Conservation (phyloP, 108 stramenopile species). For the Conticribra guillardii region DNA sequence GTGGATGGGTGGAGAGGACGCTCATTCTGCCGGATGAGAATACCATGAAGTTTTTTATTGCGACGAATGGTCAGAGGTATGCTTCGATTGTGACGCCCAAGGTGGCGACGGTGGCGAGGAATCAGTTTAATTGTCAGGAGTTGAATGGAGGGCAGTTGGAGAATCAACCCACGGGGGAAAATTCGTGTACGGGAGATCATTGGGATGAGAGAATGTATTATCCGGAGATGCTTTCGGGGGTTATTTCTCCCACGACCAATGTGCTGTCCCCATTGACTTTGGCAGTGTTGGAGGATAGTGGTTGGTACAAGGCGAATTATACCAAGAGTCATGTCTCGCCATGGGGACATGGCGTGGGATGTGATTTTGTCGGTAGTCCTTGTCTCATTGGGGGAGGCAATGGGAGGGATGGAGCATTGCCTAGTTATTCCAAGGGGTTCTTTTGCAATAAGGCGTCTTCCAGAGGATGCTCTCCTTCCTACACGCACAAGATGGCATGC, state of each 20-base stretch:
- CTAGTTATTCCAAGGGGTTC: constrained; percentile 67
- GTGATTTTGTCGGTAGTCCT: constrained; percentile 72
- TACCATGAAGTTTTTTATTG: constrained; percentile 77
- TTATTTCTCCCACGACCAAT: constrained; percentile 79
- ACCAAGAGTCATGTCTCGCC: constrained; percentile 41
- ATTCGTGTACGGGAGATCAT: constrained; percentile 86
- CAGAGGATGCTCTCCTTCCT: constrained; percentile 71
- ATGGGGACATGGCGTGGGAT: constrained; percentile 78
- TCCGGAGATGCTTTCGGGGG: constrained; percentile 67
- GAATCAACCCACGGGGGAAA: constrained; percentile 81
- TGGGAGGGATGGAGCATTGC: constrained; percentile 49
- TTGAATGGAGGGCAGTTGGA: constrained; percentile 69
- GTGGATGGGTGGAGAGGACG: constrained; percentile 72
- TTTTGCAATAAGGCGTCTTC: constrained; percentile 67
- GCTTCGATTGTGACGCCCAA: constrained; percentile 82
- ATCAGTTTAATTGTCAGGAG: constrained; percentile 86
- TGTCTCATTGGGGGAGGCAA: constrained; percentile 63
- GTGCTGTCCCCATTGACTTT: constrained; percentile 73
- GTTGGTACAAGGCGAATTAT: constrained; percentile 83
- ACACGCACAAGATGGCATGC: constrained; percentile 83
- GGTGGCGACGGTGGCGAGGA: constrained; percentile 75
- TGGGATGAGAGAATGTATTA: constrained; percentile 86
- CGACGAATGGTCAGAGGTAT: constrained; percentile 73
- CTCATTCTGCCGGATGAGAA: constrained; percentile 67
- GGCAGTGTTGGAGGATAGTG: constrained; percentile 83